Percentiles rank a stretch among this genome's conserved stretches.
phyloP scores from a whole-genome alignment of 305 asterid species.

The Withania somnifera region DNA sequence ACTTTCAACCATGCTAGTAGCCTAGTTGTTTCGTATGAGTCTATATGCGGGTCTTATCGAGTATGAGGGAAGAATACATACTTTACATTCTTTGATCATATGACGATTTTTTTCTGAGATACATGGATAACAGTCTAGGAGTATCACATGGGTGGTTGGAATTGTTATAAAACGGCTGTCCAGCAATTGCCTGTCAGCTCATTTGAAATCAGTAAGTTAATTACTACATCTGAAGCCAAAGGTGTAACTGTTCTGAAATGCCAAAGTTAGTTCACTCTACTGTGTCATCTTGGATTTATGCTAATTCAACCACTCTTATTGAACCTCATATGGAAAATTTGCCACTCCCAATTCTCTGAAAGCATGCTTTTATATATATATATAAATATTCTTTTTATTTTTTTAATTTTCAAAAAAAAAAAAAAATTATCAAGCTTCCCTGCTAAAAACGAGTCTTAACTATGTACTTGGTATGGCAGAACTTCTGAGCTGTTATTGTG shows the following conservation, averaged over 20 bases:
- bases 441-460: not conserved
- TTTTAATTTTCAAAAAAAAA: too few relatives aligned
- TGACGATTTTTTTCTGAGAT: not conserved
- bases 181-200: not conserved
- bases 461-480: not conserved
- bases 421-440: not conserved
- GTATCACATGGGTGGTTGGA: not conserved
- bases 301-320: not conserved
- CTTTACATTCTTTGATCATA: not conserved
- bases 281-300: not conserved
- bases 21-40: not conserved
- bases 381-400: too few relatives aligned
- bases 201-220: not conserved
- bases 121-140: not conserved
- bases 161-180: not conserved
- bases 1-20: not conserved
- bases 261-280: not conserved
- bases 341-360: not conserved
- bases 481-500: not conserved
- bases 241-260: not conserved
- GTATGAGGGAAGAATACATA: not conserved
- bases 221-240: not conserved
- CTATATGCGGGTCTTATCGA: not conserved
- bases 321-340: not conserved
- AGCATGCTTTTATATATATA: too few relatives aligned